These are phyloP conservation scores for Cronartium ribicola DNA, from an alignment of 1,284 basidiomycete species.

Conservation along the genomic window DNA sequence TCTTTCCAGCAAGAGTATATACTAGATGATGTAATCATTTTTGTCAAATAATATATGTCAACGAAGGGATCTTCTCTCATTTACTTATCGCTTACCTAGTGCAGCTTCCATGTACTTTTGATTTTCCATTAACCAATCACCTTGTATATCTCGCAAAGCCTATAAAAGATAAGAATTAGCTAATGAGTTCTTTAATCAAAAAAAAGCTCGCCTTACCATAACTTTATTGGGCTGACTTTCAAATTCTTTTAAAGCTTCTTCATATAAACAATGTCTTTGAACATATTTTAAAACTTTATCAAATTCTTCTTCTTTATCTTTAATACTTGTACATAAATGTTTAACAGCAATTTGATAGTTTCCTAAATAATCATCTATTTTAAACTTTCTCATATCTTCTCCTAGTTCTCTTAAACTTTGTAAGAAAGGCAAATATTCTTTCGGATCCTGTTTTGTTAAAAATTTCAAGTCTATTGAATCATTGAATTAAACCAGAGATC, in stretches of 20 bases:
- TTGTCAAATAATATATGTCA: neutral
- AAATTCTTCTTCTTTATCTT: constrained; percentile 66
- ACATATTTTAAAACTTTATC: constrained; percentile 75
- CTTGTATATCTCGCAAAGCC: constrained; percentile 23
- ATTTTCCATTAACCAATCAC: constrained; percentile 58
- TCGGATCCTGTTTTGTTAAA: constrained; percentile 67
- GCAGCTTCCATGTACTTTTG: constrained; percentile 80
- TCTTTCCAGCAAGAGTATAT: constrained; percentile 64
- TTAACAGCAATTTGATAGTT: constrained; percentile 69
- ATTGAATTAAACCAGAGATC: neutral
- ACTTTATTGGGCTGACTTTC: constrained; percentile 60
- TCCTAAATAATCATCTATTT: constrained; percentile 87
- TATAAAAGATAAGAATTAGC: constrained; percentile 14
- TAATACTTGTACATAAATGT: constrained; percentile 60
- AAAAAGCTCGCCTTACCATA: constrained; percentile 56
- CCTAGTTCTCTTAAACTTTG: constrained; percentile 78
- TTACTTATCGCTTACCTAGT: constrained; percentile 56
- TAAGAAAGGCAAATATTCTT: constrained; percentile 95
- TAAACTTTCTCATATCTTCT: constrained; percentile 76
- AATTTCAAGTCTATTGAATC: neutral
- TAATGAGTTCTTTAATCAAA: neutral
- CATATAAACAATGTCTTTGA: constrained; percentile 72
- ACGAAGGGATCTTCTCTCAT: neutral
- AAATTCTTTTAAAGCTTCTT: constrained; percentile 70
- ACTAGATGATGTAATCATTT: constrained; percentile 54